A percentile compares a stretch with the other conserved stretches of the same genome.
Conservation (phyloP, 2,329 filamentous ascomycete genomes). For the Nemania sp. region DNA sequence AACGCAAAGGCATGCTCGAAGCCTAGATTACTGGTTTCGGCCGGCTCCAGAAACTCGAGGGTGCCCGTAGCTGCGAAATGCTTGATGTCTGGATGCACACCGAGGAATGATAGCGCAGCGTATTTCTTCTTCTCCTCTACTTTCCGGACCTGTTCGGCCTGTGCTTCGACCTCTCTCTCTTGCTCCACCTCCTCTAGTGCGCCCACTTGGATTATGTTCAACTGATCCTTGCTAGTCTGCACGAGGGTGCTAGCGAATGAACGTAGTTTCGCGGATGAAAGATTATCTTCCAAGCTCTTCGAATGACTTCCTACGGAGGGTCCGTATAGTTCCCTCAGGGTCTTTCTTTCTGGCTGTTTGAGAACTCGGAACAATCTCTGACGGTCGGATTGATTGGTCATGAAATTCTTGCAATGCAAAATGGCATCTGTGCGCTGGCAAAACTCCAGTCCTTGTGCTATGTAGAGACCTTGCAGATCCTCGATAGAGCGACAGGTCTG, state of each 20-base stretch:
- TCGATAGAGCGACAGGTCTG: constrained; percentile 65
- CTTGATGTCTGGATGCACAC: constrained; percentile 51
- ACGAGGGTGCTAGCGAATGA: constrained; percentile 7
- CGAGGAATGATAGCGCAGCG: constrained; percentile 46
- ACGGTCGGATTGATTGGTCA: constrained; percentile 41
- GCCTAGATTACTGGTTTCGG: constrained; percentile 32
- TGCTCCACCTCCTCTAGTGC: constrained; percentile 63
- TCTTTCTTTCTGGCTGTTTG: constrained; percentile 58
- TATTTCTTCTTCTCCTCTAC: constrained; percentile 51
- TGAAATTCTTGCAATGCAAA: constrained; percentile 45
- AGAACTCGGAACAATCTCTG: constrained; percentile 43
- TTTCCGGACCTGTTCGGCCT: constrained; percentile 61
- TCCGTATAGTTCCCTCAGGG: constrained; percentile 61
- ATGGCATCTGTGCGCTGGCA: constrained; percentile 57
- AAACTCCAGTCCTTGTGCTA: constrained; percentile 63
- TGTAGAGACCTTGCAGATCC: constrained; percentile 60
- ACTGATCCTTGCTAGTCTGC: constrained; percentile 36
- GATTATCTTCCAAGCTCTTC: background rate
- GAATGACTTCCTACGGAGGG: background rate
- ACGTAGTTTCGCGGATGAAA: constrained; percentile 4
- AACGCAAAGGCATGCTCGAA: constrained; percentile 50
- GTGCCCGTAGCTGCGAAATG: constrained; percentile 50
- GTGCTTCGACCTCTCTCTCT: constrained; percentile 62
- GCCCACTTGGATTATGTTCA: constrained; percentile 45
- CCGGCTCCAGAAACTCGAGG: constrained; percentile 30